phyloP scores from a whole-genome alignment of 1,284 basidiomycete species.

The Chiua sp. region DNA sequence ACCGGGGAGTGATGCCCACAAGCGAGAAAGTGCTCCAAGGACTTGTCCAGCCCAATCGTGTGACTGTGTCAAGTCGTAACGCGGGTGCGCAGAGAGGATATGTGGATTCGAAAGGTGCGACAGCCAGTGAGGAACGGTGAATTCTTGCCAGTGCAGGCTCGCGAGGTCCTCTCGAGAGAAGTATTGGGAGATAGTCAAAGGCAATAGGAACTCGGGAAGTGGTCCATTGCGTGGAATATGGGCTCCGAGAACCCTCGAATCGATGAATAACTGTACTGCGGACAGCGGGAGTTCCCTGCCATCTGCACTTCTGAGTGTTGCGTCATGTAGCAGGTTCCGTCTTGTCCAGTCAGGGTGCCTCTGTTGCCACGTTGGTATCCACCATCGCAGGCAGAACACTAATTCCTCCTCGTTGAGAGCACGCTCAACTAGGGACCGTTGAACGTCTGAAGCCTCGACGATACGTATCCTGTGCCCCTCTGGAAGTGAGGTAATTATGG shows the following conservation, averaged over 20 bases:
- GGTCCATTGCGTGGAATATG: conserved; percentile 78
- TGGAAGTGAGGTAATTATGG: conserved; percentile 56
- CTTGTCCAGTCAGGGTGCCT: not conserved
- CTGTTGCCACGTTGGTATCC: conserved; percentile 42
- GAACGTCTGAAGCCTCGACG: not conserved
- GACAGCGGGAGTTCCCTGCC: not conserved
- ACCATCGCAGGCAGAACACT: conserved; percentile 87
- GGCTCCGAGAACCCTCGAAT: not conserved
- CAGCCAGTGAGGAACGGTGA: conserved; percentile 54
- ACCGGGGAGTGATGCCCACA: conserved; percentile 30
- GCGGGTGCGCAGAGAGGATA: not conserved
- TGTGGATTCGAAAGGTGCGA: conserved; percentile 3
- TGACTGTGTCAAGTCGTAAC: conserved; percentile 57
- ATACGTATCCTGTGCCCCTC: conserved; percentile 61
- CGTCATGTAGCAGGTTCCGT: no score
- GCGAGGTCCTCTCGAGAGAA: conserved; percentile 70
- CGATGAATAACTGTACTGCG: conserved; percentile 2
- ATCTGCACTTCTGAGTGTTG: no score
- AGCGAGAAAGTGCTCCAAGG: conserved; percentile 52
- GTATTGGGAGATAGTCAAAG: conserved; percentile 38
- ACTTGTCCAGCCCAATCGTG: conserved; percentile 58
- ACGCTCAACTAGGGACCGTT: conserved; percentile 37
- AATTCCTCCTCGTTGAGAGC: conserved; percentile 80
- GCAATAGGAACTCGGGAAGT: conserved; percentile 53
- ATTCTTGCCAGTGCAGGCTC: conserved; percentile 72